Evolutionary conservation across 2,329 filamentous ascomycete genomes (phyloP).

Genomic region (Nannizziopsis barbatae): DNA sequence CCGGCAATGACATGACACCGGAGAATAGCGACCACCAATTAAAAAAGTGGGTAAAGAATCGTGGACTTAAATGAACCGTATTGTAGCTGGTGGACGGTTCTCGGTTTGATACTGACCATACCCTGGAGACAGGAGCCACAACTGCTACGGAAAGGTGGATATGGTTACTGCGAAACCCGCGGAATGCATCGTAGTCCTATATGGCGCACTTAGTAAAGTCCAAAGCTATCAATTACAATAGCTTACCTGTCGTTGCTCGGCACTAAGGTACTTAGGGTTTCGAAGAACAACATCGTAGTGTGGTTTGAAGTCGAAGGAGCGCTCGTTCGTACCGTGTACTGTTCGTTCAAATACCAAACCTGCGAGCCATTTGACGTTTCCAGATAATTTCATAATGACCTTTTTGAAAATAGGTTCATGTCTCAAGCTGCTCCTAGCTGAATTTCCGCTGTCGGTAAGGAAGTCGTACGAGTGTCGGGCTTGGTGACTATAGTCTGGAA

Average conservation of each 20-base stretch:
- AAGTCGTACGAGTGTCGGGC: conserved; percentile 52
- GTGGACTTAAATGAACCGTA: conserved; percentile 82
- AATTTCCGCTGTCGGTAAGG: conserved; percentile 46
- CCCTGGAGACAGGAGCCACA: conserved; percentile 70
- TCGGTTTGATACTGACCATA: conserved; percentile 68
- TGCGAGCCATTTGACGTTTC: conserved; percentile 84
- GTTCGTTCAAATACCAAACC: conserved; percentile 88
- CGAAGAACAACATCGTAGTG: conserved; percentile 87
- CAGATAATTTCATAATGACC: conserved; percentile 96
- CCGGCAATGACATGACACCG: conserved; percentile 83
- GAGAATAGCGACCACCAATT: conserved; percentile 96
- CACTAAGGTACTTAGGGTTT: conserved; percentile 61
- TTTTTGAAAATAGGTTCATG: conserved; percentile 81
- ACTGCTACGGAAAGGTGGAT: conserved; percentile 93
- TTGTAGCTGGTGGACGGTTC: conserved; percentile 86
- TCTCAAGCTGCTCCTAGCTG: conserved; percentile 43
- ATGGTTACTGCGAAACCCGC: conserved; percentile 90
- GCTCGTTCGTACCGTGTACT: conserved; percentile 51
- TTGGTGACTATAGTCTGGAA: conserved; percentile 86
- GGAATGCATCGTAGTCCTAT: conserved; percentile 74
- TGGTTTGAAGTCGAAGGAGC: conserved; percentile 79
- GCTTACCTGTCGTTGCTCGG: conserved; percentile 40
- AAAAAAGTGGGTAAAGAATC: conserved; percentile 98
- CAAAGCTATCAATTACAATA: background rate
- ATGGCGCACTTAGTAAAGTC: conserved; percentile 8